Evolutionary conservation across 2,329 filamentous ascomycete species (phyloP).

Genomic region (Calonectria ilicicola): DNA sequence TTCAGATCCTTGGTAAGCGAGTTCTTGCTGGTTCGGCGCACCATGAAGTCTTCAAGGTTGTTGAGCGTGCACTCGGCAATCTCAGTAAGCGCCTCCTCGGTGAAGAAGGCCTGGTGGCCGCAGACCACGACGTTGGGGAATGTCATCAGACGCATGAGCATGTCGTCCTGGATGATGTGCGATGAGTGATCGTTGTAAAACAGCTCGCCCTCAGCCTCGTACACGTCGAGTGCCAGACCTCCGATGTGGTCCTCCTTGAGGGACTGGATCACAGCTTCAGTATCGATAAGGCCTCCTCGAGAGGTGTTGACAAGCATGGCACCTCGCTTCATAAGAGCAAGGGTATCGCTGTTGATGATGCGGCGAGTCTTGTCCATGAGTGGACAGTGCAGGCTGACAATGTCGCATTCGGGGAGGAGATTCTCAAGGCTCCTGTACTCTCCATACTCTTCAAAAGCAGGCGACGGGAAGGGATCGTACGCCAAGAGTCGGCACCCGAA

Average conservation of each 20-base stretch:
- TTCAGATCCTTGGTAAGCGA: slow-evolving; percentile 47
- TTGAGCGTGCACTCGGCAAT: slow-evolving; percentile 71
- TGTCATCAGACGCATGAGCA: slow-evolving; percentile 74
- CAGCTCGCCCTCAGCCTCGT: slow-evolving; percentile 72
- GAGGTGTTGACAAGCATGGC: slow-evolving; percentile 77
- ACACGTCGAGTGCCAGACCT: slow-evolving; percentile 75
- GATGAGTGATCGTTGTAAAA: slow-evolving; percentile 76
- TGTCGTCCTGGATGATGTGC: slow-evolving; percentile 75
- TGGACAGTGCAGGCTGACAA: slow-evolving; percentile 76
- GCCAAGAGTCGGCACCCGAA: slow-evolving; percentile 74
- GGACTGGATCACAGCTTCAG: slow-evolving; percentile 67
- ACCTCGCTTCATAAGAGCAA: slow-evolving; percentile 68
- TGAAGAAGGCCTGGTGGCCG: slow-evolving; percentile 79
- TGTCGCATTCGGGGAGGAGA: slow-evolving; percentile 67
- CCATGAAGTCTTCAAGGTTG: slow-evolving; percentile 64
- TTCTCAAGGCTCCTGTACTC: slow-evolving; percentile 65
- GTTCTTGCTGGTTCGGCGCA: slow-evolving; percentile 46
- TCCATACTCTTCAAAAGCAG: slow-evolving; percentile 62
- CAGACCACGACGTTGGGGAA: slow-evolving; percentile 76
- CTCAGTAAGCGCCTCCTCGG: slow-evolving; percentile 72
- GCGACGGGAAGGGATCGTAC: slow-evolving; percentile 66
- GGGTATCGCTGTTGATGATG: slow-evolving; percentile 67
- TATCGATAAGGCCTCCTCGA: slow-evolving; percentile 73
- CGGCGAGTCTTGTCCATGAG: slow-evolving; percentile 70
- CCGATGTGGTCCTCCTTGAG: slow-evolving; percentile 72